Evolutionary conservation across 2,329 filamentous ascomycete genomes (phyloP), one percentile per base, ranked within the genome.

Genomic region (Alternaria ethzedia): DNA sequence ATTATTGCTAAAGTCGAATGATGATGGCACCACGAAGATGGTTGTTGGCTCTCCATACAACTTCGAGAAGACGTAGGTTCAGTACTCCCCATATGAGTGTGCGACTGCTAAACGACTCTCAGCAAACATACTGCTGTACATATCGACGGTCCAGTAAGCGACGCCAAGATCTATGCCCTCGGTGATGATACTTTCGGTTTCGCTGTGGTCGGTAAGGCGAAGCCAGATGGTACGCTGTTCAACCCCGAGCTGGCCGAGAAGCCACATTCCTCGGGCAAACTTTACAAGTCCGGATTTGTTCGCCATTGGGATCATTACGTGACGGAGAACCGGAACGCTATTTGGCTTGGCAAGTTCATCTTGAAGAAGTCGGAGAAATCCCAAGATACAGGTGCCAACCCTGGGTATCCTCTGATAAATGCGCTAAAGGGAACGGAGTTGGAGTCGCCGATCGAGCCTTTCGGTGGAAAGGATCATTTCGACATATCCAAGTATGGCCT

Each of bases 231-330:
- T 6, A 82, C 87, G 2, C 85, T 96, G 25, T 89, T 89, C 80
- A 91, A 91, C 75, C 83, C 88, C 12, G 84, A 89, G 41, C 83
- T 85, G 13, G 88, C 87, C 41, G 82, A 86, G 66, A 88, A 89
- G 73, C 83, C 86, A 3, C 80, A 84, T 23, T 90, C 90, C 20
- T 87, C 88, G 4, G 93, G 88, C 26, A 89, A 87, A 71, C 86
- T 93, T 21, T 96, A 96, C 78, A 88, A 88, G 20, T 88, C 86
- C 51, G 86, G 94, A 25, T 96, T 92, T 73, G 91, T 92, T 26
- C 87, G 93, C 13, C 92, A 96, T 74, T 96, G 93, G 93, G 92
- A 96, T 76, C 80, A 86, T n/a, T 96, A 90, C 81, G 83, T 89
- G 25, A 88, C 86, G 1, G 86, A 89, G 49, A 89, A 92, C 72